Evolutionary conservation across 352 stramenopile species (phyloP).

Genomic region (Phytophthora cajani): DNA sequence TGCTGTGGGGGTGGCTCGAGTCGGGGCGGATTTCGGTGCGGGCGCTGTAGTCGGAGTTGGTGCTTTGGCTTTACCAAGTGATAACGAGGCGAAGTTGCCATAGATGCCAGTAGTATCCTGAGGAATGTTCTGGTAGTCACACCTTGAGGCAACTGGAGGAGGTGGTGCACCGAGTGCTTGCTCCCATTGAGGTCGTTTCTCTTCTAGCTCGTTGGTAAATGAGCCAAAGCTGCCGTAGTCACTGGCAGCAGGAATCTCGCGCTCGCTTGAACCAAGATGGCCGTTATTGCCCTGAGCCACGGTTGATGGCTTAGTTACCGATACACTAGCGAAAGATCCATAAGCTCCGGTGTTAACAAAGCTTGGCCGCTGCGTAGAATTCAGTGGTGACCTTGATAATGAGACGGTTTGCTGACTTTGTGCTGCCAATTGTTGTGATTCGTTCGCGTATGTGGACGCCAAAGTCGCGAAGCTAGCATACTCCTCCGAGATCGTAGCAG

Average conservation of each 20-base stretch:
- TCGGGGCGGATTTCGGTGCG: constrained; percentile 1
- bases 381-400: constrained; percentile 23
- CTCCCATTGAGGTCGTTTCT: constrained; percentile 23
- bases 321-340: constrained; percentile 37
- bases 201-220: constrained; percentile 17
- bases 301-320: constrained; percentile 30
- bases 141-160: constrained; percentile 13
- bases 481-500: constrained; percentile 16
- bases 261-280: not conserved
- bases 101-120: constrained; percentile 29
- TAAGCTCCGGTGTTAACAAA: constrained; percentile 27
- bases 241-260: not conserved
- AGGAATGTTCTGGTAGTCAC: constrained; percentile 11
- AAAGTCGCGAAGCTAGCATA: constrained; percentile 39
- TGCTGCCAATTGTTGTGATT: constrained; percentile 33
- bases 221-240: constrained; percentile 40
- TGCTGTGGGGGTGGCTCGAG: constrained; percentile 6
- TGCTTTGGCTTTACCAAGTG: constrained; percentile 8
- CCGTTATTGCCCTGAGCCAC: not conserved
- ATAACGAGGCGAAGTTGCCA: constrained; percentile 43
- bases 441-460: constrained; percentile 23
- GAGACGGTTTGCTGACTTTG: constrained; percentile 21
- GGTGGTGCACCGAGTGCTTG: constrained; percentile 32
- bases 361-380: constrained; percentile 3
- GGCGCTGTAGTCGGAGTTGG: not conserved